Conservation (phyloP, 306 rosid species). For the Adenanthera pavonina region DNA sequence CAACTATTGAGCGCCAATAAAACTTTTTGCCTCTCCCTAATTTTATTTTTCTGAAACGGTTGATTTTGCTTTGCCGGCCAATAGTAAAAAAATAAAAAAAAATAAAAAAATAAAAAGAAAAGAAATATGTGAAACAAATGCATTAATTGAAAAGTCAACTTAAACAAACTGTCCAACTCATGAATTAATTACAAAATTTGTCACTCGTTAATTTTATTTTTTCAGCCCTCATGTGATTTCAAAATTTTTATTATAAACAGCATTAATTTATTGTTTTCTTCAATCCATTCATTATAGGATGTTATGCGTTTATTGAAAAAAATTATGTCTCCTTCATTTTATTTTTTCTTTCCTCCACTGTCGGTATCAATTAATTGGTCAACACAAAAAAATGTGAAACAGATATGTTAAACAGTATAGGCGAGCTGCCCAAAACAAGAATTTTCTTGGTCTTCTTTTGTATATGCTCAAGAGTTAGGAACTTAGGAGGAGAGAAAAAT, state of each 20-base stretch:
- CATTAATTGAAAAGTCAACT: background rate
- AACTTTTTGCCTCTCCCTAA: too few species aligned
- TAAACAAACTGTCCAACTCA: background rate
- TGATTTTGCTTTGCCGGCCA: background rate
- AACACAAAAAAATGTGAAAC: conserved; percentile 3
- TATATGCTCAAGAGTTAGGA: background rate
- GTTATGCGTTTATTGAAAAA: background rate
- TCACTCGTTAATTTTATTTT: background rate
- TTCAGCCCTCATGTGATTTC: background rate
- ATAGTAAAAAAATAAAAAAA: too few species aligned
- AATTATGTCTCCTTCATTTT: background rate
- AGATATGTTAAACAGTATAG: background rate
- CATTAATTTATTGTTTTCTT: background rate
- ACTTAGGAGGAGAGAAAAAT: background rate
- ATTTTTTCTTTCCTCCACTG: background rate
- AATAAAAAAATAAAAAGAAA: too few species aligned
- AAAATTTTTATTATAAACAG: background rate
- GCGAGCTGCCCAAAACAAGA: conserved; percentile 21
- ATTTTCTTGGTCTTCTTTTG: background rate
- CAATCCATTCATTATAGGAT: background rate
- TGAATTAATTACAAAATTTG: background rate
- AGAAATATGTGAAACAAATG: background rate
- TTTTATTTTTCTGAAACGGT: too few species aligned
- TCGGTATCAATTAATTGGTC: background rate
- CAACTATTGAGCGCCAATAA: too few species aligned